Percentiles rank a stretch among this genome's conserved stretches.
Evolutionary conservation across 1,284 basidiomycete species (phyloP).

Genomic region (Trametes sp.): DNA sequence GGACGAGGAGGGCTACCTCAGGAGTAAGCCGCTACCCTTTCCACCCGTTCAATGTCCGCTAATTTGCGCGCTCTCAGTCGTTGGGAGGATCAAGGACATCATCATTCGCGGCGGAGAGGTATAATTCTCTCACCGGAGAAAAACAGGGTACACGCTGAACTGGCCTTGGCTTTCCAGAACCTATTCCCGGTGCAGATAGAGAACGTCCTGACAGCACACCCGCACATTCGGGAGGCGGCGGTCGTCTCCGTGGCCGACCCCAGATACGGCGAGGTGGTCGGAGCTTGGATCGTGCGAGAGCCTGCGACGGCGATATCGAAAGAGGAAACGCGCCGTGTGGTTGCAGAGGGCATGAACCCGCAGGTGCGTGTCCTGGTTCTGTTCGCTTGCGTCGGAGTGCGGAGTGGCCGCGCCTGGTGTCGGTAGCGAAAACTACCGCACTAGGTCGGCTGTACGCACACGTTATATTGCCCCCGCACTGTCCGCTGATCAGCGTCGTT

Average conservation of each 20-base stretch:
- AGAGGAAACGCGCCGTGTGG: conserved; percentile 60
- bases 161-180: conserved; percentile 58
- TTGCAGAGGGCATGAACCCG: conserved; percentile 72
- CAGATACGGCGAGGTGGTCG: conserved; percentile 80
- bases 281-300: conserved; percentile 72
- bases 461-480: conserved; percentile 3
- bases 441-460: not conserved
- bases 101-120: conserved; percentile 91
- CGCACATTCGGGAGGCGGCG: conserved; percentile 75
- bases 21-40: conserved; percentile 53
- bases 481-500: conserved; percentile 9
- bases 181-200: conserved; percentile 89
- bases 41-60: not conserved
- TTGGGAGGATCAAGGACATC: conserved; percentile 84
- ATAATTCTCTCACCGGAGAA: too few relatives aligned
- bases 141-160: too few relatives aligned
- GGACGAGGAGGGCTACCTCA: conserved; percentile 84
- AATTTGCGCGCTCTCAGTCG: conserved; percentile 55
- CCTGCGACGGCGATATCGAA: conserved; percentile 52
- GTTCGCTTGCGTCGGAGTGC: conserved; percentile 1
- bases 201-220: conserved; percentile 72
- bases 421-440: conserved; percentile 8
- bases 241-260: conserved; percentile 77
- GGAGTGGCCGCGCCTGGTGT: not conserved
- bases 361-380: conserved; percentile 56